Conservation (phyloP, 805 yeast genomes). For the Peterozyma xylosa region DNA sequence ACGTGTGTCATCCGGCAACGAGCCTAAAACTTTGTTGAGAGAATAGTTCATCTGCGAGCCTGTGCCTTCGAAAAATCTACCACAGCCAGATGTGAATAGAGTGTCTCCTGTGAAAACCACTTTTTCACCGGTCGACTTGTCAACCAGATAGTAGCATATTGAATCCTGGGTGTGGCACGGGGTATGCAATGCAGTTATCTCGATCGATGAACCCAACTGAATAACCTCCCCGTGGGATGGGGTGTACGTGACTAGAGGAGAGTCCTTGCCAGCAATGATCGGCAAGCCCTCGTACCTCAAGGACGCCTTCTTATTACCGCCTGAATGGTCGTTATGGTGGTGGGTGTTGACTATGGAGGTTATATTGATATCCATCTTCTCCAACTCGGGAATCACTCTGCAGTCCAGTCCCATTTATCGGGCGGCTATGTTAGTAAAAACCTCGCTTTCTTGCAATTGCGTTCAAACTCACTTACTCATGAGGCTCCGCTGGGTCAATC, state of each 20-base stretch:
- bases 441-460: no score
- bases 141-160: slow-evolving; percentile 76
- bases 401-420: slow-evolving; percentile 1
- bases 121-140: slow-evolving; percentile 50
- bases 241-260: slow-evolving; percentile 63
- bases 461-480: slow-evolving; percentile 31
- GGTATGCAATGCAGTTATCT: slow-evolving; percentile 79
- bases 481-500: slow-evolving; percentile 89
- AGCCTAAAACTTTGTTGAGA: slow-evolving; percentile 49
- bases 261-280: slow-evolving; percentile 78
- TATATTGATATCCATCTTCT: slow-evolving; percentile 38
- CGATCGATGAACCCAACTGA: slow-evolving; percentile 55
- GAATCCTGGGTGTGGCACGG: slow-evolving; percentile 99
- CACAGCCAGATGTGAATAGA: slow-evolving; percentile 89
- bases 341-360: slow-evolving; percentile 88
- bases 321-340: slow-evolving; percentile 94
- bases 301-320: slow-evolving; percentile 49
- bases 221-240: slow-evolving; percentile 60
- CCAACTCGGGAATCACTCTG: slow-evolving; percentile 35
- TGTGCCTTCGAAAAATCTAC: slow-evolving; percentile 91
- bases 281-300: slow-evolving; percentile 39
- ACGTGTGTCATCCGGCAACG: slow-evolving; percentile 58
- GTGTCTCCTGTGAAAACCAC: slow-evolving; percentile 96
- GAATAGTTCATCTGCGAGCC: slow-evolving; percentile 75
- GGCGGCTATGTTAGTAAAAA: not conserved